A percentile compares a stretch with the other conserved stretches of the same genome.
Conservation (phyloP, 2,329 filamentous ascomycete genomes). For the Fusarium duplospermum region DNA sequence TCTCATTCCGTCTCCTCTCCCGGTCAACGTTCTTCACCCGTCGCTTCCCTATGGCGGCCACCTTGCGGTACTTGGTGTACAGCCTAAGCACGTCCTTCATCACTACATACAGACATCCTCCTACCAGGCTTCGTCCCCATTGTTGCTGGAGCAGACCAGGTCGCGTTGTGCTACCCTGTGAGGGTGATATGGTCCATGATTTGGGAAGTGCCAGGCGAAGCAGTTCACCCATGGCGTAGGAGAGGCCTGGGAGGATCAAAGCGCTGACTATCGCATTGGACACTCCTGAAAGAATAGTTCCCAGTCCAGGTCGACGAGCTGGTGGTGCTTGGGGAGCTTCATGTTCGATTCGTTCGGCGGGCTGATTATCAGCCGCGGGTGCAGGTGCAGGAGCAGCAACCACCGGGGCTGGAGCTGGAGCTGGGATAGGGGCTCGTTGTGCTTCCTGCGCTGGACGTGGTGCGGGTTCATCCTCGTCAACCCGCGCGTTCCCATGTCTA, state of each 20-base stretch:
- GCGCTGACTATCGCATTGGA: slow-evolving; percentile 64
- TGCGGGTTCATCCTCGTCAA: slow-evolving; percentile 7
- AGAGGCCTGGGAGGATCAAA: slow-evolving; percentile 84
- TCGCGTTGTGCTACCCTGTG: slow-evolving; percentile 48
- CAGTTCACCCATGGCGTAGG: slow-evolving; percentile 80
- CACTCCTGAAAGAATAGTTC: slow-evolving; percentile 54
- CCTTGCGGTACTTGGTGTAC: slow-evolving; percentile 73
- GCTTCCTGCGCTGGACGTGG: slow-evolving; percentile 1
- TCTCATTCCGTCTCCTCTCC: slow-evolving; percentile 54
- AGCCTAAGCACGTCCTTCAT: slow-evolving; percentile 75
- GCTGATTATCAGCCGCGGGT: slow-evolving; percentile 1
- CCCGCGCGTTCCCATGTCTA: slow-evolving; percentile 6
- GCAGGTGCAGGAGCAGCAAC: not conserved
- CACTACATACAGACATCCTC: slow-evolving; percentile 89
- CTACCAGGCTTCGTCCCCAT: slow-evolving; percentile 90
- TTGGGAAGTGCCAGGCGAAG: slow-evolving; percentile 76
- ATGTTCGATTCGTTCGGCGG: slow-evolving; percentile 36
- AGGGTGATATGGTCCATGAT: slow-evolving; percentile 67
- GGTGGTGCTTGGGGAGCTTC: slow-evolving; percentile 52
- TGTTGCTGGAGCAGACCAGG: slow-evolving; percentile 81
- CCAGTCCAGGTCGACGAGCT: slow-evolving; percentile 48
- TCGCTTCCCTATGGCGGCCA: slow-evolving; percentile 65
- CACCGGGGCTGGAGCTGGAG: slow-evolving; percentile 4
- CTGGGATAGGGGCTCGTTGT: not conserved
- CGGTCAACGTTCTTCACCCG: slow-evolving; percentile 64